These are phyloP conservation scores for Fusarium piperis DNA, from an alignment of 2,329 filamentous ascomycete genomes.

Conservation along the genomic window DNA sequence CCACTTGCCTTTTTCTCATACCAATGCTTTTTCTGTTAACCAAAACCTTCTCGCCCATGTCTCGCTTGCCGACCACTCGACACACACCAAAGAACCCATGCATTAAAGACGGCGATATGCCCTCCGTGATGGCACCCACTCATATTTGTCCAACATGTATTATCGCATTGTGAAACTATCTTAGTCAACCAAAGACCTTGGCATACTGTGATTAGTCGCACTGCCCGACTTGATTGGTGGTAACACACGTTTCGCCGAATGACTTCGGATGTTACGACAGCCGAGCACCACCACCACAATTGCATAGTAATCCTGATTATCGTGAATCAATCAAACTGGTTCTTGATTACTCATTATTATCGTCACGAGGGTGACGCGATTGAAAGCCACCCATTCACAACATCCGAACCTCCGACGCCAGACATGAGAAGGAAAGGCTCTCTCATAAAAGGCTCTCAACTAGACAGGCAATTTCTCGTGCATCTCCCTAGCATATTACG, in stretches of 20 bases:
- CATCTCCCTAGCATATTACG: background rate
- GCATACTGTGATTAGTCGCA: background rate
- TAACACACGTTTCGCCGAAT: background rate
- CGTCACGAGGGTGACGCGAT: background rate
- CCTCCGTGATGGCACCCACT: background rate
- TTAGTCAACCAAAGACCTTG: too few species aligned
- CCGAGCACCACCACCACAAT: background rate
- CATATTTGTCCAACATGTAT: background rate
- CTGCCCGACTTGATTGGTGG: background rate
- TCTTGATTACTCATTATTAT: background rate
- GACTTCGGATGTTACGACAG: background rate
- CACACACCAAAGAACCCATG: background rate
- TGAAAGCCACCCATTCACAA: background rate
- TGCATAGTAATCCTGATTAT: background rate
- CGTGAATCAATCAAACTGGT: background rate
- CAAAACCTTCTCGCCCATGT: background rate
- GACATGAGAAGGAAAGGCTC: background rate
- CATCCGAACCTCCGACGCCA: background rate
- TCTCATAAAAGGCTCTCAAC: background rate
- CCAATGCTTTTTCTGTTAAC: background rate
- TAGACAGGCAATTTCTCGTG: background rate
- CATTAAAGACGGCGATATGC: background rate
- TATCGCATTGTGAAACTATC: background rate
- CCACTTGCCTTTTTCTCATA: background rate
- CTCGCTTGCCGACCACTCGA: background rate